Evolutionary conservation across 2,329 filamentous ascomycete genomes (phyloP).

Genomic region (Claviceps maximensis): DNA sequence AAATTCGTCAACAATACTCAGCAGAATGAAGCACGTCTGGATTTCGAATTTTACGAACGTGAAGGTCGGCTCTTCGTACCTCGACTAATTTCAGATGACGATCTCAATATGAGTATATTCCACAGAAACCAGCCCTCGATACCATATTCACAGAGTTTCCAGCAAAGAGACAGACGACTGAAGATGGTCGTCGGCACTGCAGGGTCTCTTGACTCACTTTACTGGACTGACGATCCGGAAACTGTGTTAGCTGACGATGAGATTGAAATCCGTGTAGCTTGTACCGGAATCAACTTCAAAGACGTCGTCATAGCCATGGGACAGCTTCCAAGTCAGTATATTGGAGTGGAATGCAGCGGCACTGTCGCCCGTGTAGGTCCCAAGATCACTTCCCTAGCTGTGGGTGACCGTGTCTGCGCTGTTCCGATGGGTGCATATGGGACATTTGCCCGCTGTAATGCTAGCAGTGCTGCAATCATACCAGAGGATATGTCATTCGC

Average conservation of each 20-base stretch:
- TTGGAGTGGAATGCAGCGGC: conserved; percentile 14
- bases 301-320: conserved; percentile 14
- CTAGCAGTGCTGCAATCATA: conserved; percentile 3
- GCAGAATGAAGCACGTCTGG: conserved; percentile 7
- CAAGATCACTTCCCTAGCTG: conserved; percentile 4
- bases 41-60: conserved; percentile 19
- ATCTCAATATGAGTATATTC: conserved; percentile 12
- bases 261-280: conserved; percentile 29
- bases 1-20: conserved; percentile 5
- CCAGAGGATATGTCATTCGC: conserved; percentile 13
- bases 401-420: conserved; percentile 12
- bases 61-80: conserved; percentile 17
- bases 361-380: conserved; percentile 10
- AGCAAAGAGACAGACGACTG: conserved; percentile 19
- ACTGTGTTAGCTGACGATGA: conserved; percentile 20
- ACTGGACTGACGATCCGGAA: conserved; percentile 23
- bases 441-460: conserved; percentile 13
- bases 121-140: conserved; percentile 13
- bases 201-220: conserved; percentile 26
- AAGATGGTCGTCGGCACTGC: conserved; percentile 26
- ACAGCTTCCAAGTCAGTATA: conserved; percentile 8
- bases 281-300: conserved; percentile 31
- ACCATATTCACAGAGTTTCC: conserved; percentile 24
- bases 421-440: conserved; percentile 16
- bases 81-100: conserved; percentile 13